Conservation (phyloP, 192 early-diverging fungal genomes). For the Coemansia pectinata region DNA sequence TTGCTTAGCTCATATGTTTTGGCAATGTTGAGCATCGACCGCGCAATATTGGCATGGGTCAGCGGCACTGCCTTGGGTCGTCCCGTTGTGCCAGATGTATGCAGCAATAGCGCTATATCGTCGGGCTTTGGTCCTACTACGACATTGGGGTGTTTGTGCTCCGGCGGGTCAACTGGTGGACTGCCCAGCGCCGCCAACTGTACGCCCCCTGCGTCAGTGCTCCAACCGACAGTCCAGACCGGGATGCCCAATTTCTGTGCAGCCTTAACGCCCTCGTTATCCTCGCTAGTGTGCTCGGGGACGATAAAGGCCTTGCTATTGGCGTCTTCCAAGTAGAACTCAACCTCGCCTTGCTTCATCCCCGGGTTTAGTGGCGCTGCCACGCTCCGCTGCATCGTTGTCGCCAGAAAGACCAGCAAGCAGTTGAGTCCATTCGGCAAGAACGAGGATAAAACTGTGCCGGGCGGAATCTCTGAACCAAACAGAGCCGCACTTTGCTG, state of each 20-base stretch:
- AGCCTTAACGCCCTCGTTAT: slow-evolving; percentile 60
- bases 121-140: slow-evolving; percentile 35
- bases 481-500: slow-evolving; percentile 26
- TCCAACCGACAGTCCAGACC: slow-evolving; percentile 63
- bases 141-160: slow-evolving; percentile 7
- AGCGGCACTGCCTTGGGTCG: slow-evolving; percentile 79
- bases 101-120: slow-evolving; percentile 73
- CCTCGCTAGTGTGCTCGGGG: slow-evolving; percentile 54
- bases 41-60: slow-evolving; percentile 72
- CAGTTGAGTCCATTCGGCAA: slow-evolving; percentile 72
- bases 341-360: slow-evolving; percentile 69
- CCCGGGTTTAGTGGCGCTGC: slow-evolving; percentile 74
- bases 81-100: slow-evolving; percentile 83
- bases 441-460: slow-evolving; percentile 57
- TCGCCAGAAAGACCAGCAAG: slow-evolving; percentile 67
- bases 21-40: slow-evolving; percentile 73
- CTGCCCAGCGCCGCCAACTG: slow-evolving; percentile 30
- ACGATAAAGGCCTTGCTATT: slow-evolving; percentile 63
- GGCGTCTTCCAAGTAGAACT: slow-evolving; percentile 77
- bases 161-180: slow-evolving; percentile 13
- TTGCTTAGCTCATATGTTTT: slow-evolving; percentile 64
- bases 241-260: slow-evolving; percentile 54
- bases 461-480: slow-evolving; percentile 29
- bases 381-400: slow-evolving; percentile 59
- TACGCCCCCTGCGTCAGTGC: slow-evolving; percentile 20